Evolutionary conservation across 1,284 basidiomycete species (phyloP), one percentile per base, ranked within the genome.

Genomic region (Ustilago loliicola): DNA sequence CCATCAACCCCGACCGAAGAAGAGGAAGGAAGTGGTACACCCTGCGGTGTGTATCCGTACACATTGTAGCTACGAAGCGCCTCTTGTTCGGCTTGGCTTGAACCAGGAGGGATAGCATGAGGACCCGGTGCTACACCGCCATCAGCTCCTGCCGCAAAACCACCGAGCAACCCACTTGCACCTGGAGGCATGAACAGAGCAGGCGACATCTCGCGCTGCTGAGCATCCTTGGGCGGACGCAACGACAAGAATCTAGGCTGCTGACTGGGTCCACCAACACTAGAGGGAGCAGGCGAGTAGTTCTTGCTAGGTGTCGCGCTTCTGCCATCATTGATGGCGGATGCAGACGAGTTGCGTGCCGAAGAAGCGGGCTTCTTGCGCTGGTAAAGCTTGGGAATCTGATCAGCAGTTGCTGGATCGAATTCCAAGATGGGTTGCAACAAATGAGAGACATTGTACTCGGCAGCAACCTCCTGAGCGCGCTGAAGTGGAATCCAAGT

Each of bases 401-500:
- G 75, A 32, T 72, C 79, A 40, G 82, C 82, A 3, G 77, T 82
- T 27, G 77, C 52, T 5, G 84, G 84, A 50, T 85, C 85, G 56
- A 86, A 82, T 54, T 85, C 82, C 53, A 86, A 80, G 29, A 86
- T 74, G 25, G 85, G 85, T 57, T 80, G 78, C 50, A 86, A 80
- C 21, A 86, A 75, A 64, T 85, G 85, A 36, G 82, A 80, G 29
- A 86, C 85, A 55, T 81, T 83, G 82, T 85, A 83, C 53, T 71
- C 73, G 29, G 82, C 82, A 17, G 82, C 81, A 11, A 86, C 81
- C 61, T 85, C 72, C 61, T 85, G 83, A 3, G 83, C 84, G 21
- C 85, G 78, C 50, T 79, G 66, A 11, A 86, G 75, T 13, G 85
- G 85, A 29, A 86, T 84, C 96, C 97, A 99, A 58, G 97, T 99